These are phyloP conservation scores for Saccharomyces uvarum DNA, from an alignment of 1,139 yeast genomes.

Conservation along the genomic window DNA sequence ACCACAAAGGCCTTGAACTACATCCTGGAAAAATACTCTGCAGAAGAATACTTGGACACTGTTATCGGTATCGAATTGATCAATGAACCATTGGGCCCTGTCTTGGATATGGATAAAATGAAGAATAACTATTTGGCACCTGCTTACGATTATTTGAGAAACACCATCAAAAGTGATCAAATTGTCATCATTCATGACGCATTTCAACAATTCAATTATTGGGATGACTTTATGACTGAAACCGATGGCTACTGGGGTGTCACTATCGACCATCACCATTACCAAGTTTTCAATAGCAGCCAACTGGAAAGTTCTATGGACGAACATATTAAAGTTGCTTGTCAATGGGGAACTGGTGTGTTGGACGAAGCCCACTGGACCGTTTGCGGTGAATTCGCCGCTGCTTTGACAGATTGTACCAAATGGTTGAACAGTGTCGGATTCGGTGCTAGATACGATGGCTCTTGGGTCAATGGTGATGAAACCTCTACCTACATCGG, in stretches of 20 bases:
- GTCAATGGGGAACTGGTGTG: constrained; percentile 50
- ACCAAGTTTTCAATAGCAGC: constrained; percentile 66
- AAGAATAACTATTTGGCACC: constrained; percentile 43
- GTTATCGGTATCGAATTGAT: constrained; percentile 77
- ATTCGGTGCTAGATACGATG: constrained; percentile 79
- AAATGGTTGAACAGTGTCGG: constrained; percentile 89
- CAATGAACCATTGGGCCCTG: constrained; percentile 83
- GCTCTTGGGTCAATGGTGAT: constrained; percentile 35
- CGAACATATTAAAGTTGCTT: constrained; percentile 56
- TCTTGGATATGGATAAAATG: constrained; percentile 50
- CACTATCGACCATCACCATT: constrained; percentile 83
- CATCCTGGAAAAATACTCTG: constrained; percentile 57
- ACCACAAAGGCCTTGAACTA: constrained; percentile 28
- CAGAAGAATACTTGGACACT: constrained; percentile 56
- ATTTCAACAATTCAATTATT: constrained; percentile 54
- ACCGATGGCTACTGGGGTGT: constrained; percentile 50
- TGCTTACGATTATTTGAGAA: constrained; percentile 33
- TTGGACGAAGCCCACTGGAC: constrained; percentile 60
- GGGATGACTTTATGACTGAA: constrained; percentile 46
- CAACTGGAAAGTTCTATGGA: constrained; percentile 44
- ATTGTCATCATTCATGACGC: constrained; percentile 41
- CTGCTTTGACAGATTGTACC: constrained; percentile 90
- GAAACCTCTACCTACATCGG: constrained; percentile 49
- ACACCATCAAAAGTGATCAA: constrained; percentile 27
- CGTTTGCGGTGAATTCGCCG: constrained; percentile 87